Base-by-base conservation (phyloP, 768 basidiomycete species). In the Russula ochroleuca region DNA sequence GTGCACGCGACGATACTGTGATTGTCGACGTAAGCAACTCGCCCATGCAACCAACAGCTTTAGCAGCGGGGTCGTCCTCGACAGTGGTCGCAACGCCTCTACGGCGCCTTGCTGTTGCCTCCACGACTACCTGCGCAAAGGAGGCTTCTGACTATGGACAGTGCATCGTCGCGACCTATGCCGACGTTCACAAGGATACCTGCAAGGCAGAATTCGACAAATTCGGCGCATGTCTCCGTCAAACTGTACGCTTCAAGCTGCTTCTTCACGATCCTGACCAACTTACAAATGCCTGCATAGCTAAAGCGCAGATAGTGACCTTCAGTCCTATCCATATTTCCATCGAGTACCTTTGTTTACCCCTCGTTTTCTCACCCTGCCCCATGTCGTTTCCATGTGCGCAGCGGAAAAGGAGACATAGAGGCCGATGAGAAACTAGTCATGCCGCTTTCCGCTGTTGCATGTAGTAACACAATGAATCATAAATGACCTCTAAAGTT, bases 131-230 rank as follows among this genome's bases (percentile, higher is more conserved):
- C 17, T 92, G 90, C 69, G 77, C 87, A 10, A 65, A 78, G 8
- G 83, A 94, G 71, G 94, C 94, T 31, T 74, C 83, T 4, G 78
- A 75, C 6, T 99, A 99, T 72, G 96, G 93, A 25, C 88, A 88
- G 78, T 99, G 96, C 75, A 86, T 98, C 51, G 78, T 88, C 33
- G 82, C 84, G 1, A 83, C 83, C 5, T 96, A 97, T 74, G 84
- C 84, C 33, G 96, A 98, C 65, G 87, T 93, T 6, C 83, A 78
- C 64, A 89, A 88, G 73, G 90, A 92, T 69, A 83, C 85, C 69
- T 99, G 96, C 77, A 83, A 83, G 56, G 81, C 82, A 2, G 93
- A 98, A 74, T 98, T 97, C 65, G 78, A 78, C 14, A 83, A 83
- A 67, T 99, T 98, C 74, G 88, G 86, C 45, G 78, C 82, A 37